phyloP scores from a whole-genome alignment of 2,329 filamentous ascomycete genomes.

The Pyrenophora tritici-repentis region DNA sequence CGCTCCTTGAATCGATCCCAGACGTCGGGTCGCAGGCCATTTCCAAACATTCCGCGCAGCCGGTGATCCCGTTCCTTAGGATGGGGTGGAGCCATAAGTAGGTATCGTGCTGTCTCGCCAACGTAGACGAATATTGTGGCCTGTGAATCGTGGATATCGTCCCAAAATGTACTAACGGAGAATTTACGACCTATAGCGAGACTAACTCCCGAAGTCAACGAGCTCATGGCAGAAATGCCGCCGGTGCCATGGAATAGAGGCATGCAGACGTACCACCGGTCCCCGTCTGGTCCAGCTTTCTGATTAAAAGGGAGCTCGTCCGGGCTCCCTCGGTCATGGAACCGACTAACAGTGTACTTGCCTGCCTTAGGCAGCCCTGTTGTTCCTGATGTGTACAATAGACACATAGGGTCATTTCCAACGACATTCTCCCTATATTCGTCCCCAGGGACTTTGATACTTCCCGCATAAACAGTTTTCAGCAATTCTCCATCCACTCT shows the following conservation, averaged over 20 bases:
- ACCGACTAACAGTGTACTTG: conserved; percentile 35
- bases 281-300: conserved; percentile 47
- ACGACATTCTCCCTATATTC: conserved; percentile 59
- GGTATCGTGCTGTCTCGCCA: conserved; percentile 74
- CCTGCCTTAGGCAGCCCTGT: conserved; percentile 70
- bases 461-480: conserved; percentile 23
- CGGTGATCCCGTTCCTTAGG: conserved; percentile 63
- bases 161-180: conserved; percentile 71
- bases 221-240: conserved; percentile 60
- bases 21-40: conserved; percentile 69
- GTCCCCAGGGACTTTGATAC: conserved; percentile 54
- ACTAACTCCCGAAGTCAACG: conserved; percentile 51
- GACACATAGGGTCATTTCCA: conserved; percentile 59
- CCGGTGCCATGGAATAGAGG: conserved; percentile 77
- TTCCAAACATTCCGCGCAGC: conserved; percentile 66
- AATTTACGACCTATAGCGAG: conserved; percentile 68
- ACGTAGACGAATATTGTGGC: conserved; percentile 77
- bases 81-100: conserved; percentile 68
- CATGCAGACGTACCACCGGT: conserved; percentile 77
- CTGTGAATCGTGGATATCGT: conserved; percentile 67
- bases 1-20: conserved; percentile 67
- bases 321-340: conserved; percentile 41
- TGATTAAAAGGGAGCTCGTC: conserved; percentile 43
- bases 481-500: conserved; percentile 24
- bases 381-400: conserved; percentile 77